Evolutionary conservation across 139 green algal species (phyloP), one percentile per base, ranked within the genome.

Genomic region (Eudorina sp.): DNA sequence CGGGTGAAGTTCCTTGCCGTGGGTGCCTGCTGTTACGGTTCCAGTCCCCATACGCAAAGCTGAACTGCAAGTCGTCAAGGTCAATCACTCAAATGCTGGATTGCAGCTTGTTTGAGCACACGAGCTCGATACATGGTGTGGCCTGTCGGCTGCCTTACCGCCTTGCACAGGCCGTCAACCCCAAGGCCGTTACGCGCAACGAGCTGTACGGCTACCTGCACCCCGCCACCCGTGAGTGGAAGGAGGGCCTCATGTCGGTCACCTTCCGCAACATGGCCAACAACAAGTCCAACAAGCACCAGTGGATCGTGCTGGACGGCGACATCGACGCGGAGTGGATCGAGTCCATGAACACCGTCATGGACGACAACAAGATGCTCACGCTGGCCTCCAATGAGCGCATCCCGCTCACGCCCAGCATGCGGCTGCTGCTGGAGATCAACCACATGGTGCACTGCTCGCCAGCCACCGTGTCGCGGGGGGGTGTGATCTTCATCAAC

Each of bases 251-350:
- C 86, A 92, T 98, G 75, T 97, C 93, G 3, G 96, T 90, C 93
- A 96, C 94, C 89, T 97, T 98, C 96, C 95, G 96, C 38, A 95
- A 98, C 91, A 91, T 98, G 60, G 92, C 95, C 53, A 97, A 97
- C 91, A 89, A 97, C 53, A 93, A 94, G 8, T 94, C 96, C 89
- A 93, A 96, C 77, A 95, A 97, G 83, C 96, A 95, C 85, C 97
- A 98, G 92, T 98, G 96, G 96, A 96, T 98, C 75, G 78, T 98
- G 89, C 92, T 97, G 34, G 96, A 97, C 79, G 96, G 96, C 60
- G 96, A 98, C 90, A 90, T 98, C 41, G 96, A 98, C 87, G 96
- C 96, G 72, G 97, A 97, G 92, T 98, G 96, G 95, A 97, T 98
- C 64, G 96, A 98, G 93, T 96, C 93, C 41, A 98, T 98, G 96